phyloP scores from a whole-genome alignment of 257 asterid species.

The Lavandula angustifolia region DNA sequence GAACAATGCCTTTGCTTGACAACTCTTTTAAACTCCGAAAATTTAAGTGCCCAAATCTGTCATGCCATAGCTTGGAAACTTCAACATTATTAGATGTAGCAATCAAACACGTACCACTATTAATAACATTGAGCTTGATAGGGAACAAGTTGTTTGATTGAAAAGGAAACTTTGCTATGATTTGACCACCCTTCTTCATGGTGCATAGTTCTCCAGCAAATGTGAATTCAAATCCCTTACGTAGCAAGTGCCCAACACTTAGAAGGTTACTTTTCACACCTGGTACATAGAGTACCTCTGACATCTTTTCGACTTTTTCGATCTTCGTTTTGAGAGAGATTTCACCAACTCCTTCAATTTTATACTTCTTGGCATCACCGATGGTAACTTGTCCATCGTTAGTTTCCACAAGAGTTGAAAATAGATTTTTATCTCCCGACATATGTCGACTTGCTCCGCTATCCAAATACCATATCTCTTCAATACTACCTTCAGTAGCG shows the following conservation, averaged over 20 bases:
- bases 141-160: no score
- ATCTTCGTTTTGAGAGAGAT: not conserved
- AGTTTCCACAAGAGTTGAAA: not conserved
- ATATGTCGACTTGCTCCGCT: not conserved
- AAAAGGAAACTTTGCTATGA: no score
- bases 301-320: not conserved
- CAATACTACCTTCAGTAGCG: no score
- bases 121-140: no score
- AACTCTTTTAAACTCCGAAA: slow-evolving; percentile 2
- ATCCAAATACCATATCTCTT: no score
- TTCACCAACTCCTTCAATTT: not conserved
- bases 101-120: no score
- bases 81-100: not conserved
- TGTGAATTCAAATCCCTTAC: not conserved
- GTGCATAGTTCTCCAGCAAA: no score
- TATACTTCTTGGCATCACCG: not conserved
- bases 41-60: slow-evolving; percentile 8
- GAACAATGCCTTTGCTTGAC: not conserved
- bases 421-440: not conserved
- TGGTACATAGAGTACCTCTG: not conserved
- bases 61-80: slow-evolving; percentile 11
- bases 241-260: not conserved
- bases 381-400: no score
- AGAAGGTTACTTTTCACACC: not conserved
- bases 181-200: no score